Evolutionary conservation across 2,329 filamentous ascomycete genomes (phyloP).

Genomic region (Sclerotiophoma versabilis): DNA sequence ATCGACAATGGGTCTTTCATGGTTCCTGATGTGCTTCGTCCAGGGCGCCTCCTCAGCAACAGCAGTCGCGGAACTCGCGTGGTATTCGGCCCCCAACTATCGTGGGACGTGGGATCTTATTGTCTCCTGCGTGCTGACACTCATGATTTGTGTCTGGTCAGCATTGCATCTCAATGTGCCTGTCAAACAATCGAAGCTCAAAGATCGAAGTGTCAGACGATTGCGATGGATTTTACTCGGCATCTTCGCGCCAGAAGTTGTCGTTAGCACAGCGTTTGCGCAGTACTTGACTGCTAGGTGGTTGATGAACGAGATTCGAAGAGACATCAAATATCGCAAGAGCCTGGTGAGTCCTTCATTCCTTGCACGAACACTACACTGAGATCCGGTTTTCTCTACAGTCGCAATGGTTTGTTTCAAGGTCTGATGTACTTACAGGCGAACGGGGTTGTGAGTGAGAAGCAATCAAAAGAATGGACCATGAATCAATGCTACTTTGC

Average conservation of each 20-base stretch:
- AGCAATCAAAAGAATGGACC: constrained; percentile 26
- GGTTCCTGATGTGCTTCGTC: constrained; percentile 12
- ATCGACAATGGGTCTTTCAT: constrained; percentile 7
- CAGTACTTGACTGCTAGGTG: constrained; percentile 32
- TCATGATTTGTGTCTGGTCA: constrained; percentile 33
- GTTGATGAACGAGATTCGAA: constrained; percentile 26
- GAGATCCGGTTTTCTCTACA: not conserved
- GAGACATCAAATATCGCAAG: constrained; percentile 23
- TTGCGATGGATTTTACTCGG: constrained; percentile 29
- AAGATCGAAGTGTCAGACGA: constrained; percentile 23
- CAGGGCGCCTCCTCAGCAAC: constrained; percentile 10
- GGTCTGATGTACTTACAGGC: not conserved
- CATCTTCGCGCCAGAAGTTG: constrained; percentile 35
- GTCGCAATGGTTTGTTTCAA: not conserved
- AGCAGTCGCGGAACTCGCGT: constrained; percentile 17
- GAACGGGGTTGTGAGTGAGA: not conserved
- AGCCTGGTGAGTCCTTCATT: not conserved
- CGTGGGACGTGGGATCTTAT: constrained; percentile 30
- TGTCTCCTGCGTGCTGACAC: constrained; percentile 28
- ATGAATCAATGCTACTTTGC: constrained; percentile 33
- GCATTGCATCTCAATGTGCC: constrained; percentile 37
- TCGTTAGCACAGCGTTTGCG: constrained; percentile 34
- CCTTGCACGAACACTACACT: too few species aligned
- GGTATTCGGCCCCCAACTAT: constrained; percentile 30
- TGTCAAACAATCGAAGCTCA: constrained; percentile 21